Evolutionary conservation across 1,139 yeast species (phyloP).

Genomic region (Magnusiomyces tetraspermus): DNA sequence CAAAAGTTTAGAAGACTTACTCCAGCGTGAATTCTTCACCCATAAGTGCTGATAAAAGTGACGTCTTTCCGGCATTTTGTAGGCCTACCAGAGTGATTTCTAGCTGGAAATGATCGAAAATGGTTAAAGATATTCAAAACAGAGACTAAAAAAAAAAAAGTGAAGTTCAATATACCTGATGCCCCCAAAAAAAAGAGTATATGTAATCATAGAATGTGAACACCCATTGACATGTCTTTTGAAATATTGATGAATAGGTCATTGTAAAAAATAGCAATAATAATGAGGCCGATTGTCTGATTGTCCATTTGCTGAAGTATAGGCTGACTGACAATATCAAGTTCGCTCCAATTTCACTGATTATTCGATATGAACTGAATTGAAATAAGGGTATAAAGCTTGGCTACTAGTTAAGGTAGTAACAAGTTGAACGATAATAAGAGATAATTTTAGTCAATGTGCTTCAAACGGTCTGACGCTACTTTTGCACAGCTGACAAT

Average conservation of each 20-base stretch:
- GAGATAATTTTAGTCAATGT: too few relatives aligned
- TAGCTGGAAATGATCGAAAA: constrained; percentile 20
- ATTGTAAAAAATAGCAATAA: too few relatives aligned
- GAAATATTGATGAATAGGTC: neutral
- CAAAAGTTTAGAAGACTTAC: constrained; percentile 18
- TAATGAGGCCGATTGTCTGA: too few relatives aligned
- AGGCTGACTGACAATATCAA: too few relatives aligned
- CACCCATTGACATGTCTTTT: neutral
- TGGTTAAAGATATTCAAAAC: neutral
- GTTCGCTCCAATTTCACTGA: too few relatives aligned
- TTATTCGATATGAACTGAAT: too few relatives aligned
- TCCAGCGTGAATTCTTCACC: constrained; percentile 33
- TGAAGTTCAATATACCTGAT: neutral
- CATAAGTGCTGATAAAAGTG: constrained; percentile 29
- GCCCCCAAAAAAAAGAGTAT: neutral
- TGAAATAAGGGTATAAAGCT: too few relatives aligned
- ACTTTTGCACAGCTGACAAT: too few relatives aligned
- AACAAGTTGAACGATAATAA: too few relatives aligned
- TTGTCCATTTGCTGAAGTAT: too few relatives aligned
- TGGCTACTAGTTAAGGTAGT: too few relatives aligned
- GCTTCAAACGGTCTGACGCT: too few relatives aligned
- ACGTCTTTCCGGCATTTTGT: constrained; percentile 37
- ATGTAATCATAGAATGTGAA: neutral
- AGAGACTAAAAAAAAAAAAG: neutral
- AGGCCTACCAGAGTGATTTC: constrained; percentile 34